Conservation (phyloP, 495 filamentous ascomycete species). For the Alectoria sarmentosa region DNA sequence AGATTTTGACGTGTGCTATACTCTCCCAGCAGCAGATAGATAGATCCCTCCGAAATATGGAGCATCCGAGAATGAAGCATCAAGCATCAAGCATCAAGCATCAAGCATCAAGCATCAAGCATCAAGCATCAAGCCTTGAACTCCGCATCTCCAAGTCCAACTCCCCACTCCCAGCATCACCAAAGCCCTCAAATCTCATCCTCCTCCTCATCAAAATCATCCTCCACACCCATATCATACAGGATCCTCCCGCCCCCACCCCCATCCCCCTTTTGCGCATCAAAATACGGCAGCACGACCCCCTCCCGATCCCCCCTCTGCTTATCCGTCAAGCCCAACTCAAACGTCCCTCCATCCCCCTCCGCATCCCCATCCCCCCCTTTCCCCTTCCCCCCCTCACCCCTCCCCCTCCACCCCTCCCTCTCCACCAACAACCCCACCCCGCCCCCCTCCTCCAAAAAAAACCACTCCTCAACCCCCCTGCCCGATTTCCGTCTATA, state of each 20-base stretch:
- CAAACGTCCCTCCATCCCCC: constrained; percentile 61
- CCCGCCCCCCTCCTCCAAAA: constrained; percentile 40
- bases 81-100: too few relatives aligned
- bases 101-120: too few relatives aligned
- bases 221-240: constrained; percentile 93
- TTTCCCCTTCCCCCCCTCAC: constrained; percentile 37
- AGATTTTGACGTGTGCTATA: too few relatives aligned
- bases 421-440: constrained; percentile 45
- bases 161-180: too few relatives aligned
- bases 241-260: constrained; percentile 80
- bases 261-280: constrained; percentile 79
- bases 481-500: constrained; percentile 73
- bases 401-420: too few relatives aligned
- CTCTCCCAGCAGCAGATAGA: too few relatives aligned
- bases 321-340: constrained; percentile 80
- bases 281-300: constrained; percentile 86
- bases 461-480: constrained; percentile 68
- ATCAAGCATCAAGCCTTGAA: too few relatives aligned
- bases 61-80: too few relatives aligned
- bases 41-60: too few relatives aligned
- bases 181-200: constrained; percentile 73
- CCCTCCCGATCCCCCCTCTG: constrained; percentile 79
- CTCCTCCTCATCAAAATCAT: constrained; percentile 98
- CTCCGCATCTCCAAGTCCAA: too few relatives aligned
- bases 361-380: constrained; percentile 45